These are phyloP conservation scores for Amanita molliuscula DNA, from an alignment of 768 basidiomycete genomes.

Conservation along the genomic window DNA sequence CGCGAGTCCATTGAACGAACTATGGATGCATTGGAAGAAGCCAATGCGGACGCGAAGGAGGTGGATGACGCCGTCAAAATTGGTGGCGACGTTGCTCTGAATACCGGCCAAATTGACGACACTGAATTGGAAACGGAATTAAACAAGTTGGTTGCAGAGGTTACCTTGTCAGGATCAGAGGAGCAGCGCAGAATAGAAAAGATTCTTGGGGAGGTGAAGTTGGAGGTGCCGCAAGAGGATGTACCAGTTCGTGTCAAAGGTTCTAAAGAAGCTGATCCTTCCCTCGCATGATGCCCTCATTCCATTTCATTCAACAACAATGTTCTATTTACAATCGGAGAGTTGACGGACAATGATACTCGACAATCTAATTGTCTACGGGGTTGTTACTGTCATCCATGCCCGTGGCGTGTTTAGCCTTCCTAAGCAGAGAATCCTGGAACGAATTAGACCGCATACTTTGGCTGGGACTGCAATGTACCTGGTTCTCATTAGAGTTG, in stretches of 20 bases:
- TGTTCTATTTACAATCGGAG: background rate
- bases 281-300: background rate
- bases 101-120: slow-evolving; percentile 37
- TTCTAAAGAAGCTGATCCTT: background rate
- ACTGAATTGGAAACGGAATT: slow-evolving; percentile 56
- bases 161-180: background rate
- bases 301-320: background rate
- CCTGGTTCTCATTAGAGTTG: slow-evolving; percentile 37
- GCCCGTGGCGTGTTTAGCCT: slow-evolving; percentile 44
- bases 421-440: slow-evolving; percentile 32
- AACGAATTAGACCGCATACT: background rate
- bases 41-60: slow-evolving; percentile 73
- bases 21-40: slow-evolving; percentile 79
- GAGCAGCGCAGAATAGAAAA: background rate
- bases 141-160: slow-evolving; percentile 6
- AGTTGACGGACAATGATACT: background rate
- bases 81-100: slow-evolving; percentile 53
- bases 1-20: slow-evolving; percentile 76
- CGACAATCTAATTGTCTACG: background rate
- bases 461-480: slow-evolving; percentile 10
- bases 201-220: background rate
- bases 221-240: background rate
- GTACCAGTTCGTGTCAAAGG: background rate
- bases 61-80: slow-evolving; percentile 68
- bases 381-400: slow-evolving; percentile 23